Evolutionary conservation across 208 protist genomes (phyloP), one percentile per base, ranked within the genome.

Genomic region (Trypanosoma theileri): DNA sequence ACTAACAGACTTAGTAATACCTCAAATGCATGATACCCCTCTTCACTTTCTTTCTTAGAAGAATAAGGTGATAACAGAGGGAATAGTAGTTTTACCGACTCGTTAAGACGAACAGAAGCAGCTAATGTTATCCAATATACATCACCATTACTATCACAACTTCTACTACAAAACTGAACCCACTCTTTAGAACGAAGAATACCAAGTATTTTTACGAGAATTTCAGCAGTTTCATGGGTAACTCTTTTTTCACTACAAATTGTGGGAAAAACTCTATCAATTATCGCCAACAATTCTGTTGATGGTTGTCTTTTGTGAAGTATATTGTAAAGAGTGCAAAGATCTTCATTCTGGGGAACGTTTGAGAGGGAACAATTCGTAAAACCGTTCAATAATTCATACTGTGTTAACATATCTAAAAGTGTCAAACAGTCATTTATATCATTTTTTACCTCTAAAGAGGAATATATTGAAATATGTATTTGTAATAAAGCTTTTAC

Each of bases 301-400:
- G 17, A 59, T 19, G 19, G 52, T 14, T n/a, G 31, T n/a, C 35
- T 11, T 31, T 19, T 55, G 16, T 42, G 41, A 9, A 70, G 42
- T 56, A 62, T 14, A 55, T 14, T 45, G 28, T 22, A 53, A 10
- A 70, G 45, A 41, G 8, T 62, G 6, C 21, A 17, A 62, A 70
- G 9, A 62, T 62, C 42, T n/a, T 24, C 17, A 59, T 71, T 48
- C 17, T 48, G 10, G n/a, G 40, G 13, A 56, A 3, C 16, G 9
- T 48, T 28, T 19, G 14, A 54, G 2, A 8, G 50, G 17, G 10
- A 14, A 19, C 63, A 65, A 24, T 14, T 19, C 57, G 17, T 31
- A 64, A 57, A 8, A 17, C 3, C 24, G 8, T 35, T 22, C 17
- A 46, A 35, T 35, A 35, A 45, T 42, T 64, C 48, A 41, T 71